Evolutionary conservation across 2,329 filamentous ascomycete genomes (phyloP).

Genomic region (Apiospora saccharicola): DNA sequence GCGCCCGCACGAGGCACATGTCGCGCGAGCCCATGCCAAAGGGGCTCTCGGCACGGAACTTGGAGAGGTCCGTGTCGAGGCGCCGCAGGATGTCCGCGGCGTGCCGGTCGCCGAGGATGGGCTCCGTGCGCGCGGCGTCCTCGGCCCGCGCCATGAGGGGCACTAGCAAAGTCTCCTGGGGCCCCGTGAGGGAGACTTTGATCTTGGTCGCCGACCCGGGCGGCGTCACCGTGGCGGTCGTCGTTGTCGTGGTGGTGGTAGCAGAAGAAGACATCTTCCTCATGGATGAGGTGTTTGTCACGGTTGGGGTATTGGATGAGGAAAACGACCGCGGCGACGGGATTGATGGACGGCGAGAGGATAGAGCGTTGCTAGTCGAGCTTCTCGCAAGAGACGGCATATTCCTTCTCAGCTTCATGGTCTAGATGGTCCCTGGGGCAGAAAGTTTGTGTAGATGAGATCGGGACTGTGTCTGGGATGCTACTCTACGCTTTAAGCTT

Average conservation of each 20-base stretch:
- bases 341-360: not conserved
- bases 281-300: not conserved
- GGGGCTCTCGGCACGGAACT: slow-evolving; percentile 29
- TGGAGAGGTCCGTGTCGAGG: slow-evolving; percentile 37
- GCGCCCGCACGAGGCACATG: slow-evolving; percentile 13
- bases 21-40: slow-evolving; percentile 22
- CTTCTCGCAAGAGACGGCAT: slow-evolving; percentile 9
- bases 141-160: slow-evolving; percentile 35
- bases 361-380: not conserved
- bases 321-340: not conserved
- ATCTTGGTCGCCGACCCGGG: slow-evolving; percentile 25
- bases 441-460: not conserved
- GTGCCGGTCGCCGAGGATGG: slow-evolving; percentile 35
- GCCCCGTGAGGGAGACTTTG: slow-evolving; percentile 33
- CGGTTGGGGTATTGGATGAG: not conserved
- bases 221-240: not conserved
- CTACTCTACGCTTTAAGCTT: not conserved
- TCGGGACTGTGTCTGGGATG: not conserved
- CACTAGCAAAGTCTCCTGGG: slow-evolving; percentile 37
- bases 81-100: slow-evolving; percentile 32
- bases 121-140: slow-evolving; percentile 32
- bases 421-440: not conserved
- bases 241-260: not conserved
- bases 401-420: not conserved
- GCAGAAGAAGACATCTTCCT: not conserved